These are phyloP conservation scores for Stemphylium vesicarium DNA, from an alignment of 2,329 filamentous ascomycete genomes.

Conservation along the genomic window DNA sequence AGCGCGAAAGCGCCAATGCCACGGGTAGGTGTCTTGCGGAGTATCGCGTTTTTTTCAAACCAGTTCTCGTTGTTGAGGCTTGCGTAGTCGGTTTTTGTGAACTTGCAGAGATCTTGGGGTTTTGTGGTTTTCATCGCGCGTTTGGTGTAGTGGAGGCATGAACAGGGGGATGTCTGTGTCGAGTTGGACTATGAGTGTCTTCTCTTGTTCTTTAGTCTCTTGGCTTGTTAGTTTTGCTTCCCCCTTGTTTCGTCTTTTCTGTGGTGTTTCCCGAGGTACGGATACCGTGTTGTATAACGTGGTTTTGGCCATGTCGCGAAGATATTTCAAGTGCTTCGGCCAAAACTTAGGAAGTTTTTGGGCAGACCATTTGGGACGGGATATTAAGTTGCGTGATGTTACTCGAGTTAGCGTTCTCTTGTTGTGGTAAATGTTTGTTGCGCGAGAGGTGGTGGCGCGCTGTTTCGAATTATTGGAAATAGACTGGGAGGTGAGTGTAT, in stretches of 20 bases:
- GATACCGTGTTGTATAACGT: not conserved
- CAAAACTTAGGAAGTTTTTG: not conserved
- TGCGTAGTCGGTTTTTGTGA: not conserved
- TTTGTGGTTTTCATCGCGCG: not conserved
- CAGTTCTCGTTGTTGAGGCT: not conserved
- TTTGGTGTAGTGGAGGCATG: not conserved
- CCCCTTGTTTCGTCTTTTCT: too few species aligned
- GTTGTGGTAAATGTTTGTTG: not conserved
- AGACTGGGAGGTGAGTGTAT: not conserved
- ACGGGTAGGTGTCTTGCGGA: not conserved
- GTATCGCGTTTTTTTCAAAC: not conserved
- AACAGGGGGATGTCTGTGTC: too few species aligned
- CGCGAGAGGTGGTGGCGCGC: not conserved
- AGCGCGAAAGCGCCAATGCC: conserved; percentile 3
- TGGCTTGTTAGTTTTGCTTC: too few species aligned
- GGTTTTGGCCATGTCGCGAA: not conserved
- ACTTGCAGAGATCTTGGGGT: not conserved
- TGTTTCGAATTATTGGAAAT: not conserved
- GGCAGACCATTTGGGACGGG: not conserved
- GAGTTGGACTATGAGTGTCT: too few species aligned
- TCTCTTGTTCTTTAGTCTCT: too few species aligned
- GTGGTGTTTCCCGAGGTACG: too few species aligned
- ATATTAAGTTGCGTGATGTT: not conserved
- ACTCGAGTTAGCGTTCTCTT: not conserved
- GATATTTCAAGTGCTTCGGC: not conserved